Percentiles rank a stretch among this genome's conserved stretches.
Evolutionary conservation across 768 basidiomycete species (phyloP).

Genomic region (Amanita phalloides): DNA sequence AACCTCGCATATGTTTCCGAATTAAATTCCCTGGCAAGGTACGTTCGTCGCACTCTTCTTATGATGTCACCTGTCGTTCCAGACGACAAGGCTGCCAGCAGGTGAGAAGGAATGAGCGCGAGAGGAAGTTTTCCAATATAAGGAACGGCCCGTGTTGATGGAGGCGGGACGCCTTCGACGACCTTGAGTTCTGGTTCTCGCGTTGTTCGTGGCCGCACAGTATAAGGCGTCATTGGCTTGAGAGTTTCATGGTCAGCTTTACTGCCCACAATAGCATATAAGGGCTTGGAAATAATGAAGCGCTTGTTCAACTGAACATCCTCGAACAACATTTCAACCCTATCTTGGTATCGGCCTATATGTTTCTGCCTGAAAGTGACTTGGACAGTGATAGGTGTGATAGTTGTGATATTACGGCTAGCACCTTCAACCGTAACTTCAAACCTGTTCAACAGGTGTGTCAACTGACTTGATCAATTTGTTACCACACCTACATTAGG

Average conservation of each 20-base stretch:
- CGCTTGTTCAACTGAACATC: constrained; percentile 29
- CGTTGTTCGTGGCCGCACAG: constrained; percentile 15
- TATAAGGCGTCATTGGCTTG: constrained; percentile 34
- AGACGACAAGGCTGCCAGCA: constrained; percentile 1
- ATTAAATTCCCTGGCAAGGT: neutral
- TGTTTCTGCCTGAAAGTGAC: constrained; percentile 23
- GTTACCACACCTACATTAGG: neutral
- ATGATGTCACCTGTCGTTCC: constrained; percentile 5
- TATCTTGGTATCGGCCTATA: constrained; percentile 41
- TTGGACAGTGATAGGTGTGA: constrained; percentile 11
- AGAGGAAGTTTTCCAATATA: constrained; percentile 3
- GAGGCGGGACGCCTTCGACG: constrained; percentile 3
- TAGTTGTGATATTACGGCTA: constrained; percentile 4
- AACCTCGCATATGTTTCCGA: neutral
- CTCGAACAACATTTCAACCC: constrained; percentile 42
- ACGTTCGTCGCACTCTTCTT: constrained; percentile 5
- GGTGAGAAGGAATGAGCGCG: constrained; percentile 3
- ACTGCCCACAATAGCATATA: constrained; percentile 36
- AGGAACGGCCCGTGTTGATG: constrained; percentile 3
- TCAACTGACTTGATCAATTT: neutral
- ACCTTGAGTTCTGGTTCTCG: constrained; percentile 6
- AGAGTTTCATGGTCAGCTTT: constrained; percentile 34
- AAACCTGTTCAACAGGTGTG: neutral
- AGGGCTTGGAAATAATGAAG: constrained; percentile 38
- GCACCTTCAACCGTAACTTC: constrained; percentile 3